Percentiles rank a stretch among this genome's conserved stretches.
phyloP scores from a whole-genome alignment of 306 rosid genomes.

The Sophora flavescens region DNA sequence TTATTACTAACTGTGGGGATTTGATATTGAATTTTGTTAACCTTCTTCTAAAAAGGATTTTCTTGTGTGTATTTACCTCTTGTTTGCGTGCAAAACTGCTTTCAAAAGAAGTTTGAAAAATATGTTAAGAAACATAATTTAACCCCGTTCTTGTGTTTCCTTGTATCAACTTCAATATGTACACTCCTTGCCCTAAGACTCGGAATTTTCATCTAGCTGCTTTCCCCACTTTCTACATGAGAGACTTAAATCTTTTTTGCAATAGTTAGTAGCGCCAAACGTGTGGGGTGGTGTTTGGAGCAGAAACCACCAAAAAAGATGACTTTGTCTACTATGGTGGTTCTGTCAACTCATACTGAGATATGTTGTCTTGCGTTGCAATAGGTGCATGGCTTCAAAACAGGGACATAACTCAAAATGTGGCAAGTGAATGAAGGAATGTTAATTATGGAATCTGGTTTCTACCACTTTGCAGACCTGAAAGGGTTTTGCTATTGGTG shows the following conservation, averaged over 20 bases:
- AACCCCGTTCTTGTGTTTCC: too few species aligned
- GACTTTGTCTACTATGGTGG: slow-evolving; percentile 52
- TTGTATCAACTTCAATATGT: too few species aligned
- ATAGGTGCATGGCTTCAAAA: slow-evolving; percentile 43
- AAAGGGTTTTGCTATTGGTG: slow-evolving; percentile 9
- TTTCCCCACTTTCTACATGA: too few species aligned
- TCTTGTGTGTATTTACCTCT: too few species aligned
- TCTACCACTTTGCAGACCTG: slow-evolving; percentile 40
- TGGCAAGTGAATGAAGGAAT: slow-evolving; percentile 45
- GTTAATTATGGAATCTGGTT: slow-evolving; percentile 48
- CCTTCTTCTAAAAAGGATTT: too few species aligned
- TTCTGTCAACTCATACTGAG: slow-evolving; percentile 42
- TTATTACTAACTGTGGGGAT: too few species aligned
- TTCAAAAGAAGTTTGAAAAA: too few species aligned
- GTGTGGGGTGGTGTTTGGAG: slow-evolving; percentile 41
- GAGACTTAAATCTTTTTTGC: neutral
- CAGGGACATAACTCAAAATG: slow-evolving; percentile 38
- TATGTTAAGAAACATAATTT: too few species aligned
- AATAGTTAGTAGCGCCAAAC: neutral
- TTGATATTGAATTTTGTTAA: too few species aligned
- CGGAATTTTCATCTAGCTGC: too few species aligned
- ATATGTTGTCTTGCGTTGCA: slow-evolving; percentile 46
- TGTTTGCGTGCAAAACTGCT: too few species aligned
- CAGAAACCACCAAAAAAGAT: slow-evolving; percentile 41
- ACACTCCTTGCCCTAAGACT: too few species aligned